Evolutionary conservation across 257 asterid genomes (phyloP), one percentile per base, ranked within the genome.

Genomic region (Solanum medicagineum): DNA sequence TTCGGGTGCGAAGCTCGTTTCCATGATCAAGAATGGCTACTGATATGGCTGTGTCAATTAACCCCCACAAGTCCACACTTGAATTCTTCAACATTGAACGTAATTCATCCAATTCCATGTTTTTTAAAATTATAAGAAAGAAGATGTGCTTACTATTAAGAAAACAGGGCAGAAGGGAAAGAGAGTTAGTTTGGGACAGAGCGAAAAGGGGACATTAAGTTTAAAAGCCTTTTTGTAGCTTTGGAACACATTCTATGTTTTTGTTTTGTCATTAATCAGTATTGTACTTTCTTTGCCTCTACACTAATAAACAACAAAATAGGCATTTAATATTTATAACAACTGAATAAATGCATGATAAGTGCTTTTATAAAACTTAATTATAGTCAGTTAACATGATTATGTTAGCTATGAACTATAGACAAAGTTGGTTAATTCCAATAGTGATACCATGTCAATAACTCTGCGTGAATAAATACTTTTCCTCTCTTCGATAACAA

Each of bases 31-130:
- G 47, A 20, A 88, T 87, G 2, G 94, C 94, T 65, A 90, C 60
- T 4, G 92, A 81, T 29, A 92, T 88, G 0, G 92, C 85, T 91
- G 90, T 88, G 40, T 92, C 92, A n/a, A 92, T 90, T 90, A 90
- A 89, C 1, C 86, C 80, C 94, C 94, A 92, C 24, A 92, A 79
- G 84, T 92, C 94, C 44, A 90, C 36, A 17, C 91, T 91, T 1
- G 94, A 92, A 73, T 92, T 93, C 83, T 80, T 71, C 40, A 92
- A 77, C 22, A 92, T 86, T 9, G 88, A 89, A 45, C 92, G 94
- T 54, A 92, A 89, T 77, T 85, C 88, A 12, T 81, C 79, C 86
- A 92, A 92, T 87, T 92, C 93, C 94, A 92, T 90, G 73, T 53
- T 53, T 26, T 14, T 65, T 65, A 12, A 16, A 6, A 8, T 24